Evolutionary conservation across 2,329 filamentous ascomycete genomes (phyloP).

Genomic region (Cladophialophora immunda): DNA sequence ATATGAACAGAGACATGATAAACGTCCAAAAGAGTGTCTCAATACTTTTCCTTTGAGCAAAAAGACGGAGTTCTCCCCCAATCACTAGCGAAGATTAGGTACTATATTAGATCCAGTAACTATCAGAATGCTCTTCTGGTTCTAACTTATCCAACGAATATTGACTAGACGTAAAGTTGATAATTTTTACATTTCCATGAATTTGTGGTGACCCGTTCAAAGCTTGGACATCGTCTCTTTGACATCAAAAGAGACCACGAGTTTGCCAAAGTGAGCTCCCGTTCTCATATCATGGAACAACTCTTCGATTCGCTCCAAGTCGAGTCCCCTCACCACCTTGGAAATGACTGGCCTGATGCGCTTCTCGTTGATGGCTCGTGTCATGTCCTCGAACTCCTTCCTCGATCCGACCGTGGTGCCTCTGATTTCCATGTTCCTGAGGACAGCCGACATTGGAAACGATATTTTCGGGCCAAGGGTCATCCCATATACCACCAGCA

Average conservation of each 20-base stretch:
- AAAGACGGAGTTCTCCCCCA: no score
- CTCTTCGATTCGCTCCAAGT: constrained; percentile 73
- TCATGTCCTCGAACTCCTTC: constrained; percentile 86
- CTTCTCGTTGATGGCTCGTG: constrained; percentile 77
- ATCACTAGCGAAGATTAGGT: no score
- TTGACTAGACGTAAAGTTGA: no score
- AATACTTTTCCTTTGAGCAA: no score
- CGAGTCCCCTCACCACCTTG: constrained; percentile 72
- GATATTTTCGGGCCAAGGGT: constrained; percentile 84
- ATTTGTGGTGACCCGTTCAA: no score
- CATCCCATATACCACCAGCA: constrained; percentile 89
- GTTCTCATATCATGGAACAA: constrained; percentile 88
- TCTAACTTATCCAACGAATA: no score
- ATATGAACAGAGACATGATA: no score
- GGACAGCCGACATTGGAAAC: constrained; percentile 81
- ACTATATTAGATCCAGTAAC: no score
- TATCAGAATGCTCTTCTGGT: no score
- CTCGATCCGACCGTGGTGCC: constrained; percentile 91
- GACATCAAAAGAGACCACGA: constrained; percentile 75
- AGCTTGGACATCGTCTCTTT: neutral
- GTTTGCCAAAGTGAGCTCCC: constrained; percentile 87
- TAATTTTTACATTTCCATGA: no score
- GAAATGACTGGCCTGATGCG: constrained; percentile 81
- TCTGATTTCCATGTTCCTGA: constrained; percentile 85
- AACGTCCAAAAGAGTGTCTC: no score